A percentile compares a stretch with the other conserved stretches of the same genome.
Conservation (phyloP, 108 stramenopile species). For the Pseudonitzschia multiseries region DNA sequence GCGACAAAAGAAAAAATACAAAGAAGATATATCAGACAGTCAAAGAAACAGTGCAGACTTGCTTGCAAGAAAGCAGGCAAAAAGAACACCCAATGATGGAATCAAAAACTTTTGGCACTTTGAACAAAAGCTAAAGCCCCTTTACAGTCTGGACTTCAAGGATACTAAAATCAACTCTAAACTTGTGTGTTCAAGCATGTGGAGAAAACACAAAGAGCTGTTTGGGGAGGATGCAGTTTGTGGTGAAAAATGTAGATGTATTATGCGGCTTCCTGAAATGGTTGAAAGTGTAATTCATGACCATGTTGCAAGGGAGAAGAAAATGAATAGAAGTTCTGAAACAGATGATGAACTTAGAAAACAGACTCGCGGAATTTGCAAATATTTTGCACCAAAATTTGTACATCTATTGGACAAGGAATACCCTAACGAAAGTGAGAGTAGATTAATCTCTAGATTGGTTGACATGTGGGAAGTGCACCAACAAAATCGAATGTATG, state of each 20-base stretch:
- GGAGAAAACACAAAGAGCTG: conserved; percentile 23
- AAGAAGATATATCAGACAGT: not conserved
- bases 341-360: not conserved
- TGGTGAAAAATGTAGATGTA: conserved; percentile 20
- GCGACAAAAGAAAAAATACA: not conserved
- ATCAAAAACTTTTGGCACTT: conserved; percentile 11
- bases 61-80: not conserved
- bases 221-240: conserved; percentile 15
- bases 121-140: conserved; percentile 8
- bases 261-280: conserved; percentile 11
- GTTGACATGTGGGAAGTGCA: conserved; percentile 31
- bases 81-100: conserved; percentile 11
- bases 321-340: conserved; percentile 11
- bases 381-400: conserved; percentile 25
- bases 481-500: conserved; percentile 16
- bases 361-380: conserved; percentile 13
- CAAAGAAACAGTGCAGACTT: not conserved
- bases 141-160: conserved; percentile 7
- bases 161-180: conserved; percentile 17
- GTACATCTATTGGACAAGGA: conserved; percentile 14
- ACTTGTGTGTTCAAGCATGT: conserved; percentile 20
- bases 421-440: conserved; percentile 21
- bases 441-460: conserved; percentile 18
- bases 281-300: conserved; percentile 14
- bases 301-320: conserved; percentile 14